Evolutionary conservation across 2,329 filamentous ascomycete genomes (phyloP).

Genomic region (Botrytis fabae): DNA sequence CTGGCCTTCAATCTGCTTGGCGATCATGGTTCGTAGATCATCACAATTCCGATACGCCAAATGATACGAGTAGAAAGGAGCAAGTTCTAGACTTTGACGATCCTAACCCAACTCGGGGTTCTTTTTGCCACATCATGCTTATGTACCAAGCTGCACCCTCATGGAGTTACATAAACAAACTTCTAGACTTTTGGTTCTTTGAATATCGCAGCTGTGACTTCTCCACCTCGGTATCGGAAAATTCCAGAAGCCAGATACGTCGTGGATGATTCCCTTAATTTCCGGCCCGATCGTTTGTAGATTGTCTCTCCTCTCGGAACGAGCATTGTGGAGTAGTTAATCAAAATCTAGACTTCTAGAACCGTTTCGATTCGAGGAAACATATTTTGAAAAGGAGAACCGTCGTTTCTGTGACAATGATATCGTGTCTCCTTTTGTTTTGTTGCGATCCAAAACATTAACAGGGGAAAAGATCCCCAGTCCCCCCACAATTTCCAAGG

Average conservation of each 20-base stretch:
- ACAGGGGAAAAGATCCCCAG: not conserved
- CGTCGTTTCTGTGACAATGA: constrained; percentile 1
- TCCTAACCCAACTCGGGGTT: not conserved
- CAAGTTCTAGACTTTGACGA: not conserved
- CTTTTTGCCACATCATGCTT: too few relatives aligned
- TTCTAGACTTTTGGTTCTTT: not conserved
- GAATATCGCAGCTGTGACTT: not conserved
- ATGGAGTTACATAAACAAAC: not conserved
- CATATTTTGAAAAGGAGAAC: not conserved
- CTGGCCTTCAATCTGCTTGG: not conserved
- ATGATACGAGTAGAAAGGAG: not conserved
- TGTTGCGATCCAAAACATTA: not conserved
- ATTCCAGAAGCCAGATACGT: not conserved
- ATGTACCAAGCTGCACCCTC: not conserved
- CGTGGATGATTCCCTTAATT: not conserved
- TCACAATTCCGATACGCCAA: not conserved
- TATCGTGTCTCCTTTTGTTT: constrained; percentile 6
- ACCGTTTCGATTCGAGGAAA: not conserved
- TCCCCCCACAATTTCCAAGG: not conserved
- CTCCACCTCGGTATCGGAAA: not conserved
- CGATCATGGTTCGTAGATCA: constrained; percentile 6
- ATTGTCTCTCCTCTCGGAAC: not conserved
- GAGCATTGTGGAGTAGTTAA: not conserved
- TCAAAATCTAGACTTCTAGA: constrained; percentile 5
- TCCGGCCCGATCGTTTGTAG: not conserved